Percentiles rank a stretch among this genome's conserved stretches.
Evolutionary conservation across 2,329 filamentous ascomycete species (phyloP).

Genomic region (Monilinia fructicola): DNA sequence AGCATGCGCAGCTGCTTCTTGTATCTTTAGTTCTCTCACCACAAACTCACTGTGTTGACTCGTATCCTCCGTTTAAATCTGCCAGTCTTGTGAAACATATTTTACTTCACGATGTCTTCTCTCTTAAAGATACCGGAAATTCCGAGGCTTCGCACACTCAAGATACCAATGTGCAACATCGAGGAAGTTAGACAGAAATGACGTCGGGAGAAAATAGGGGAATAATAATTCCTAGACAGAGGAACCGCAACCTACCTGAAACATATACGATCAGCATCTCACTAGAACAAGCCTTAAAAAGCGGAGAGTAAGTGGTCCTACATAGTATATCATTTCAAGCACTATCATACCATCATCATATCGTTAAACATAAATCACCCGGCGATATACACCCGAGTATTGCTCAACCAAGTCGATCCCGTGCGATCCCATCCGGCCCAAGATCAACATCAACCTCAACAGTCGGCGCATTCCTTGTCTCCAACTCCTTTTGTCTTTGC

Average conservation of each 20-base stretch:
- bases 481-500: conserved; percentile 26
- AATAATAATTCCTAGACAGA: not conserved
- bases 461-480: conserved; percentile 27
- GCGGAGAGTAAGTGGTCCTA: not conserved
- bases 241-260: not conserved
- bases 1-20: not conserved
- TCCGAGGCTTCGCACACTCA: not conserved
- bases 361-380: not conserved
- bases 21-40: not conserved
- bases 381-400: not conserved
- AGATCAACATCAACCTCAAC: conserved; percentile 33
- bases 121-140: not conserved
- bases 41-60: not conserved
- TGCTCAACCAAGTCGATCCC: not conserved
- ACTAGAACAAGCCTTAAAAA: not conserved
- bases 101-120: not conserved
- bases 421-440: not conserved
- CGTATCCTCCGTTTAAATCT: not conserved
- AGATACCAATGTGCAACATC: too few species aligned
- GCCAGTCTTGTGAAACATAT: not conserved
- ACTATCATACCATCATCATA: not conserved
- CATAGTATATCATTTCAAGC: not conserved
- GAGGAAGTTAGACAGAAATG: not conserved
- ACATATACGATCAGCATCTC: not conserved
- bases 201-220: not conserved